A percentile compares a stretch with the other conserved stretches of the same genome.
Conservation (phyloP, 1,139 yeast species). For the Sugiyamaella sp. region DNA sequence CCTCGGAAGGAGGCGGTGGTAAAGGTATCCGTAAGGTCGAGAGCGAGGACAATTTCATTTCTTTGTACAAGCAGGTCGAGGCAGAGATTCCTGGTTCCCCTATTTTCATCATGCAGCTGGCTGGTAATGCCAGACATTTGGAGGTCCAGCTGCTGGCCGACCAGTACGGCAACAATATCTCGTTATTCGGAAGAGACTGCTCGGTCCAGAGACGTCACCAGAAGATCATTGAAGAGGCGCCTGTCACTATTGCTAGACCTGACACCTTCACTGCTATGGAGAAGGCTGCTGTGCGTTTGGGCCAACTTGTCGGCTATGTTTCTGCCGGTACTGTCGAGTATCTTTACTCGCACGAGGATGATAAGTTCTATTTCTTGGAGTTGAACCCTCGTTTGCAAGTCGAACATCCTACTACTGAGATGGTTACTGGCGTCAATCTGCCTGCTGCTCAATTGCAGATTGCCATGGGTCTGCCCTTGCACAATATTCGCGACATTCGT, state of each 20-base stretch:
- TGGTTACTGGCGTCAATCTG: conserved; percentile 97
- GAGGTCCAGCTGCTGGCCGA: conserved; percentile 96
- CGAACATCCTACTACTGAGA: conserved; percentile 99
- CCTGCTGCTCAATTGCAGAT: conserved; percentile 98
- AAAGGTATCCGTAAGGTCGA: conserved; percentile 98
- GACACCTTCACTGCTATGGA: conserved; percentile 92
- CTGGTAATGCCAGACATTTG: conserved; percentile 92
- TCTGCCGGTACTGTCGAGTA: conserved; percentile 99
- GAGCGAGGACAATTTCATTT: conserved; percentile 86
- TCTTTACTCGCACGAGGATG: conserved; percentile 89
- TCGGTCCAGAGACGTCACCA: conserved; percentile 98
- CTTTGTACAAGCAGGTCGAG: conserved; percentile 87
- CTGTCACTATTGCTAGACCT: conserved; percentile 87
- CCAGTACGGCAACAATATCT: conserved; percentile 88
- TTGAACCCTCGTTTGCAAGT: conserved; percentile 98
- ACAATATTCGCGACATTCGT: conserved; percentile 90
- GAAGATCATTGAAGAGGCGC: conserved; percentile 96
- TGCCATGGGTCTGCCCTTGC: conserved; percentile 99
- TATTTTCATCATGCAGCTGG: conserved; percentile 90
- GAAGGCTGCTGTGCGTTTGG: conserved; percentile 94
- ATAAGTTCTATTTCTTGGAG: conserved; percentile 93
- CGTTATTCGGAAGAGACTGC: conserved; percentile 94
- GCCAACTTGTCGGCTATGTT: conserved; percentile 94
- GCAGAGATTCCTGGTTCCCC: conserved; percentile 98
- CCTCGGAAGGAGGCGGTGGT: conserved; percentile 99